Percentiles rank a stretch among this genome's conserved stretches.
Evolutionary conservation across 202 grass and related monocot species (phyloP).

Genomic region (Bolboschoenoplectus hybrid): DNA sequence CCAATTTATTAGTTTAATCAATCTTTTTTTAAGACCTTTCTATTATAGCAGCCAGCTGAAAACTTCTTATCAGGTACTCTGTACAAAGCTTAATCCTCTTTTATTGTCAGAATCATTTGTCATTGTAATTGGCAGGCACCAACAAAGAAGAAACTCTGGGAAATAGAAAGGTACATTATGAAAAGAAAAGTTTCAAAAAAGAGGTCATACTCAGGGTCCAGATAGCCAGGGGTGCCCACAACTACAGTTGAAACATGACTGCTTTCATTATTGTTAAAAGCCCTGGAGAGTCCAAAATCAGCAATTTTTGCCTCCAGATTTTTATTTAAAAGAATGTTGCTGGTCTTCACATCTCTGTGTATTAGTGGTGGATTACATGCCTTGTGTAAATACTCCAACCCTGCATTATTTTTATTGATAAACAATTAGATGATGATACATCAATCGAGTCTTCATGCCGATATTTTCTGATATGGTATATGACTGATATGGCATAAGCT

Average conservation of each 20-base stretch:
- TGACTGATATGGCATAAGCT: background rate
- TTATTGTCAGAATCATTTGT: background rate
- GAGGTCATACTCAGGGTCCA: constrained; percentile 54
- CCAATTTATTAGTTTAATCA: background rate
- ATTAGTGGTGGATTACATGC: constrained; percentile 43
- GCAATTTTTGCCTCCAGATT: constrained; percentile 49
- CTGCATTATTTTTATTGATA: background rate
- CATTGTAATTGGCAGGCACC: too few species aligned
- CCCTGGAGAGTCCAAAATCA: constrained; percentile 49
- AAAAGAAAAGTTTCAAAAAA: background rate
- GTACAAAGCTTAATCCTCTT: background rate
- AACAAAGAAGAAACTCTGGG: too few species aligned
- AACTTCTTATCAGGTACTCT: background rate
- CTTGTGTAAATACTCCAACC: constrained; percentile 53
- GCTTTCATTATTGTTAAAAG: constrained; percentile 34
- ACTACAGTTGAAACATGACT: constrained; percentile 37
- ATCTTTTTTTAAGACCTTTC: background rate
- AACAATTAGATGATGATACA: background rate
- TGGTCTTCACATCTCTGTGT: constrained; percentile 53
- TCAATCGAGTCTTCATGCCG: background rate
- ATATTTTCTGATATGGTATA: background rate
- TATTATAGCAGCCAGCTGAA: background rate
- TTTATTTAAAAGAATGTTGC: constrained; percentile 48
- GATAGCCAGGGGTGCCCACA: constrained; percentile 42
- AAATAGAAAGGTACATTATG: background rate